Percentiles rank a stretch among this genome's conserved stretches.
phyloP scores from a whole-genome alignment of 1,284 basidiomycete species.

The Coniferiporia sulphurascens region DNA sequence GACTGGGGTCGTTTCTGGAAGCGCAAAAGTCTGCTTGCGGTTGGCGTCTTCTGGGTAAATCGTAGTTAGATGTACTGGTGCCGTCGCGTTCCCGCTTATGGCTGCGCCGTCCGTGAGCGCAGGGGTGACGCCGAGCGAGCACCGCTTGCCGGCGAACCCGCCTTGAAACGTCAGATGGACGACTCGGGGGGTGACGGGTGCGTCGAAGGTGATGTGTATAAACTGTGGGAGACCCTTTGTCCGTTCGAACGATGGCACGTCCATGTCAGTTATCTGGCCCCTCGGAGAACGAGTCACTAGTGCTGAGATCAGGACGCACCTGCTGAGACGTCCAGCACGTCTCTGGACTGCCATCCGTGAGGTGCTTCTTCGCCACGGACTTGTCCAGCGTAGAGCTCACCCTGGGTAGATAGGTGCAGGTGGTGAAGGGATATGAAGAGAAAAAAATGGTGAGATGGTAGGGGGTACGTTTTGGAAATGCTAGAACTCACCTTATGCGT shows the following conservation, averaged over 20 bases:
- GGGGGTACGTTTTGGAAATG: too few species aligned
- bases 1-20: slow-evolving; percentile 27
- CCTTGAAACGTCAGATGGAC: slow-evolving; percentile 75
- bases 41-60: slow-evolving; percentile 78
- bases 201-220: slow-evolving; percentile 57
- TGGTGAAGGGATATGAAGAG: too few species aligned
- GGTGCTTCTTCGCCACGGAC: slow-evolving; percentile 63
- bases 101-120: slow-evolving; percentile 23
- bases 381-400: slow-evolving; percentile 84
- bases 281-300: background rate
- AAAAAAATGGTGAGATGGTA: too few species aligned
- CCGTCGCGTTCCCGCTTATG: slow-evolving; percentile 8
- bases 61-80: slow-evolving; percentile 31
- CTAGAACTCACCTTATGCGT: too few species aligned
- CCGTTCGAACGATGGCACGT: slow-evolving; percentile 2
- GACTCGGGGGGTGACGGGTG: slow-evolving; percentile 46
- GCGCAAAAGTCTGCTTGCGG: slow-evolving; percentile 57
- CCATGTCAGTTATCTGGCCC: background rate
- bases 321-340: slow-evolving; percentile 84
- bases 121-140: slow-evolving; percentile 40
- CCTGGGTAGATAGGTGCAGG: slow-evolving; percentile 33
- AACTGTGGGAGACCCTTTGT: slow-evolving; percentile 67
- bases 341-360: slow-evolving; percentile 67
- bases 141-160: slow-evolving; percentile 71
- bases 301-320: slow-evolving; percentile 33